phyloP scores from a whole-genome alignment of 768 basidiomycete genomes.

The Boletus vermiculosoides region DNA sequence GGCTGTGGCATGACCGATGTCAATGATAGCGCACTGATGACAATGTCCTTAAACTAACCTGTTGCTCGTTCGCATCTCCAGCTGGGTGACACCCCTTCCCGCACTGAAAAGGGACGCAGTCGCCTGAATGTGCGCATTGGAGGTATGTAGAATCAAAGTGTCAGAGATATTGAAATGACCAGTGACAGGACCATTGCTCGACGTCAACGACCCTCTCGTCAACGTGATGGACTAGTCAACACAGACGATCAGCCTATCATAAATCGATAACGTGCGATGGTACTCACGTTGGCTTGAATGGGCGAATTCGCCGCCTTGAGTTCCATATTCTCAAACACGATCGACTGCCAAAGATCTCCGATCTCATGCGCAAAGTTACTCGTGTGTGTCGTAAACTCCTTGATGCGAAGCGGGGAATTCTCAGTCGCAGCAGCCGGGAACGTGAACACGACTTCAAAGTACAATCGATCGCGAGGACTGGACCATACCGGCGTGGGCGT shows the following conservation, averaged over 20 bases:
- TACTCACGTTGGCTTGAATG: slow-evolving; percentile 31
- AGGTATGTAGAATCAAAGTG: slow-evolving; percentile 31
- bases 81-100: background rate
- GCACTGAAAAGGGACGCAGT: slow-evolving; percentile 26
- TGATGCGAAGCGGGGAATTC: slow-evolving; percentile 22
- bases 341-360: slow-evolving; percentile 26
- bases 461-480: slow-evolving; percentile 12
- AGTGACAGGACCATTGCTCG: slow-evolving; percentile 36
- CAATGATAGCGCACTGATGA: background rate
- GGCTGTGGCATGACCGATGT: slow-evolving; percentile 6
- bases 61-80: slow-evolving; percentile 27
- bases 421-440: slow-evolving; percentile 25
- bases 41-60: slow-evolving; percentile 7
- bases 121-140: slow-evolving; percentile 35
- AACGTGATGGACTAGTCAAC: slow-evolving; percentile 32
- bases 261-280: background rate
- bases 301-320: slow-evolving; percentile 25
- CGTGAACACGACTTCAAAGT: slow-evolving; percentile 30
- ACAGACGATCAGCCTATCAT: background rate
- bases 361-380: slow-evolving; percentile 31
- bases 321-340: slow-evolving; percentile 27
- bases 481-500: slow-evolving; percentile 11
- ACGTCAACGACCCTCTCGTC: slow-evolving; percentile 17
- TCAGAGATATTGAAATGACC: slow-evolving; percentile 38
- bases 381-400: slow-evolving; percentile 29